Evolutionary conservation across 208 protist genomes (phyloP).

Genomic region (Leptomonas seymouri): DNA sequence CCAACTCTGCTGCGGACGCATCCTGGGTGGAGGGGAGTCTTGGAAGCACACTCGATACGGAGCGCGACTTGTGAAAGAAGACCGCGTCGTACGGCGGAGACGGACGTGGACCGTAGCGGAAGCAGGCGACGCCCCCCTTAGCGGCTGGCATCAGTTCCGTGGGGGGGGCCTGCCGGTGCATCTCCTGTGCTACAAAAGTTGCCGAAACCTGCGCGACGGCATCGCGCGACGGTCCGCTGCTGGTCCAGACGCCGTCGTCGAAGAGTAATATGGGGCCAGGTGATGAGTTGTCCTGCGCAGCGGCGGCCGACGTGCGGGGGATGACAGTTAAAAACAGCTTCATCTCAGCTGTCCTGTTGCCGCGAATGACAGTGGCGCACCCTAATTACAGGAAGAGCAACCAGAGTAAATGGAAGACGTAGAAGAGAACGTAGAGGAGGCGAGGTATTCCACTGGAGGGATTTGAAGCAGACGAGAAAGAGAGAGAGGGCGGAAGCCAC

Average conservation of each 20-base stretch:
- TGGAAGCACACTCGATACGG: too few relatives aligned
- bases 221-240: constrained; percentile 10
- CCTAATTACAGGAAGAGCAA: too few relatives aligned
- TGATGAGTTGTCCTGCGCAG: background rate
- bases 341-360: constrained; percentile 9
- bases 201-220: constrained; percentile 5
- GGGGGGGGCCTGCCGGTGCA: constrained; percentile 14
- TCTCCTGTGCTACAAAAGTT: constrained; percentile 18
- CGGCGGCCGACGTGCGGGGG: background rate
- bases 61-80: constrained; percentile 16
- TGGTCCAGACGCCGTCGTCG: constrained; percentile 26
- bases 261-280: constrained; percentile 14
- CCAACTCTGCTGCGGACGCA: background rate
- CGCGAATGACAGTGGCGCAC: too few relatives aligned
- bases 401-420: background rate
- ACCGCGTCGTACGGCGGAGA: constrained; percentile 1
- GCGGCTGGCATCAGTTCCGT: background rate
- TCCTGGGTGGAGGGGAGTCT: background rate
- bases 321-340: constrained; percentile 12
- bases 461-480: too few relatives aligned
- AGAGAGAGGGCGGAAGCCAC: too few relatives aligned
- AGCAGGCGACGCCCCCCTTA: constrained; percentile 2
- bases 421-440: background rate
- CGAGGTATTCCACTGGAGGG: too few relatives aligned
- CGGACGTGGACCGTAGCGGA: constrained; percentile 30